phyloP scores from a whole-genome alignment of 2,329 filamentous ascomycete species.

The Ascochyta clinopodiicola region DNA sequence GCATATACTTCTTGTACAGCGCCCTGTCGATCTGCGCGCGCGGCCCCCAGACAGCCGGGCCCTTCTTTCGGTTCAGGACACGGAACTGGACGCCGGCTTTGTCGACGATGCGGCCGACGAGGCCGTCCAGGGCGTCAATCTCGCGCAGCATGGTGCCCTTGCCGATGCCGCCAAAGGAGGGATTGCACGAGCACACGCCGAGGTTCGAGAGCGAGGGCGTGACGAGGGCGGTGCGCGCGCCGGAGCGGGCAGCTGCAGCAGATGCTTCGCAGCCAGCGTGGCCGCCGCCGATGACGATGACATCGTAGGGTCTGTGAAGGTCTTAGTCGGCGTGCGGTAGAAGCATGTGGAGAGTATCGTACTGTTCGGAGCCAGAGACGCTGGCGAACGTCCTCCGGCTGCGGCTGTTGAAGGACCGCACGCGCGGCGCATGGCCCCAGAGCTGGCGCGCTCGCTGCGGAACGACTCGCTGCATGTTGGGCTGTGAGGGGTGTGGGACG shows the following conservation, averaged over 20 bases:
- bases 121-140: constrained; percentile 90
- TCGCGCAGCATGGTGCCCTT: constrained; percentile 97
- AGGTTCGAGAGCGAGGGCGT: constrained; percentile 89
- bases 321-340: constrained; percentile 23
- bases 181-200: constrained; percentile 95
- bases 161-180: constrained; percentile 96
- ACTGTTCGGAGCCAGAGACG: constrained; percentile 48
- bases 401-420: constrained; percentile 48
- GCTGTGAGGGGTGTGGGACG: constrained; percentile 3
- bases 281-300: constrained; percentile 92
- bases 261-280: constrained; percentile 96
- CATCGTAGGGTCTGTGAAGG: constrained; percentile 75
- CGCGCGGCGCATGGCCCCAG: constrained; percentile 57
- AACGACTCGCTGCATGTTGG: constrained; percentile 33
- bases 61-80: constrained; percentile 85
- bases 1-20: constrained; percentile 90
- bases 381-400: constrained; percentile 53
- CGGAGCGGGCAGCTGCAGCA: constrained; percentile 85
- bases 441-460: constrained; percentile 48
- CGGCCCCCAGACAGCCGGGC: constrained; percentile 95
- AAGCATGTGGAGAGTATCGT: not conserved
- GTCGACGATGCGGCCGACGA: constrained; percentile 88
- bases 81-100: constrained; percentile 95
- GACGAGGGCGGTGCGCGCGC: constrained; percentile 86
- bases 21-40: constrained; percentile 92